Evolutionary conservation across 2,329 filamentous ascomycete genomes (phyloP).

Genomic region (Decorospora gaudefroyi): DNA sequence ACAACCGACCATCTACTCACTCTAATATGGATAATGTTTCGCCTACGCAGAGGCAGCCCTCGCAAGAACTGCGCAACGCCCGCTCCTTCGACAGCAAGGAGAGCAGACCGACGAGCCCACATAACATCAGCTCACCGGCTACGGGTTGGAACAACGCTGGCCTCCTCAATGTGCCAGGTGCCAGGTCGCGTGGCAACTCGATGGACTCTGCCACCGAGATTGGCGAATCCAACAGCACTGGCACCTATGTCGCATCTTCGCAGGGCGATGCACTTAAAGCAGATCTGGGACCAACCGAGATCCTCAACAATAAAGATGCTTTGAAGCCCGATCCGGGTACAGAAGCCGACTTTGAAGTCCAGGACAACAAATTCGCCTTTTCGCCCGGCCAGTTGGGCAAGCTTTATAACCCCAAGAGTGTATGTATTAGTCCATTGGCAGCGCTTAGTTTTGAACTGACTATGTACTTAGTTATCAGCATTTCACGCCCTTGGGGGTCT

Average conservation of each 20-base stretch:
- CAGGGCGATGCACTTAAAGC: slow-evolving; percentile 51
- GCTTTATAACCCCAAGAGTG: slow-evolving; percentile 77
- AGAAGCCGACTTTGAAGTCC: slow-evolving; percentile 68
- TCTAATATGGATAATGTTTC: slow-evolving; percentile 31
- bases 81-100: slow-evolving; percentile 68
- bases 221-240: slow-evolving; percentile 59
- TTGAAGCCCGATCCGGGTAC: slow-evolving; percentile 76
- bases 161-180: slow-evolving; percentile 66
- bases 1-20: slow-evolving; percentile 32
- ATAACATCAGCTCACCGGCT: slow-evolving; percentile 68
- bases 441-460: not conserved
- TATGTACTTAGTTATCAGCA: slow-evolving; percentile 48
- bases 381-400: slow-evolving; percentile 80
- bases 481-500: slow-evolving; percentile 77
- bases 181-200: slow-evolving; percentile 67
- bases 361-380: slow-evolving; percentile 80
- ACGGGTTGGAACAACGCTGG: slow-evolving; percentile 60
- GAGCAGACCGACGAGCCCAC: slow-evolving; percentile 67
- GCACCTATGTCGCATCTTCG: slow-evolving; percentile 60
- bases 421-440: slow-evolving; percentile 47
- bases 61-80: slow-evolving; percentile 58
- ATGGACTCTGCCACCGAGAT: slow-evolving; percentile 65
- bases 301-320: slow-evolving; percentile 69
- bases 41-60: slow-evolving; percentile 34
- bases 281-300: slow-evolving; percentile 52